phyloP scores from a whole-genome alignment of 2,329 filamentous ascomycete genomes.

The Pseudohalonectria lignicola region DNA sequence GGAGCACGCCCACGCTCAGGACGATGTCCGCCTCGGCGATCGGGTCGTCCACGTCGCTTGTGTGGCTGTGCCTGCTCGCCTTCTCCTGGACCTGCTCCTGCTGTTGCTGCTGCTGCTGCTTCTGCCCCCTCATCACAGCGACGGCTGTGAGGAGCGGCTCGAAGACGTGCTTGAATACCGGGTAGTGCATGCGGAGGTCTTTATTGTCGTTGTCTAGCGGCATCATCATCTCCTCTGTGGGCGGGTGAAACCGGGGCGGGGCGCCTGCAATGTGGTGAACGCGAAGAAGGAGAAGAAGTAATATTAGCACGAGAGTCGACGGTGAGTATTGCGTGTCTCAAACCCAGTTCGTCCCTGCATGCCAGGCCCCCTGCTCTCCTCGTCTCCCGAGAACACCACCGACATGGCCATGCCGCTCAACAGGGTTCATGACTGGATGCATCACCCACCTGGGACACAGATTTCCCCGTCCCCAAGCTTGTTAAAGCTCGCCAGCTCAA shows the following conservation, averaged over 20 bases:
- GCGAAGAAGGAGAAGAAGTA: neutral
- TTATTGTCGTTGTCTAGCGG: slow-evolving; percentile 5
- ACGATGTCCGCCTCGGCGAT: slow-evolving; percentile 8
- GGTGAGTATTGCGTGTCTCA: neutral
- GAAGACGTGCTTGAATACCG: slow-evolving; percentile 7
- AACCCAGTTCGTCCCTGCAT: too few relatives aligned
- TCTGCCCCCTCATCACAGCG: slow-evolving; percentile 6
- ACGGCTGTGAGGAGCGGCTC: slow-evolving; percentile 12
- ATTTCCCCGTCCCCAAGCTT: slow-evolving; percentile 10
- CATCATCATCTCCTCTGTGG: slow-evolving; percentile 1
- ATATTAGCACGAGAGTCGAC: neutral
- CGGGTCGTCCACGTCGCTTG: neutral
- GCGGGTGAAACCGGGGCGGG: slow-evolving; percentile 8
- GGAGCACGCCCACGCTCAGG: slow-evolving; percentile 10
- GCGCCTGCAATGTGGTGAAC: slow-evolving; percentile 4
- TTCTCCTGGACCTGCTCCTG: too few relatives aligned
- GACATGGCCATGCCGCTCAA: too few relatives aligned
- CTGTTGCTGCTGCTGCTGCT: too few relatives aligned
- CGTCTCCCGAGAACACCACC: too few relatives aligned
- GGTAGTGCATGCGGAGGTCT: slow-evolving; percentile 1
- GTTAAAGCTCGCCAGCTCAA: slow-evolving; percentile 12
- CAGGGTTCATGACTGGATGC: neutral
- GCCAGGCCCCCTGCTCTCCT: neutral
- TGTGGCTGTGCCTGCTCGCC: neutral
- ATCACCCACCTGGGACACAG: slow-evolving; percentile 10